A percentile compares a stretch with the other conserved stretches of the same genome.
Evolutionary conservation across 2,329 filamentous ascomycete genomes (phyloP).

Genomic region (Trichoderma koningiopsis): DNA sequence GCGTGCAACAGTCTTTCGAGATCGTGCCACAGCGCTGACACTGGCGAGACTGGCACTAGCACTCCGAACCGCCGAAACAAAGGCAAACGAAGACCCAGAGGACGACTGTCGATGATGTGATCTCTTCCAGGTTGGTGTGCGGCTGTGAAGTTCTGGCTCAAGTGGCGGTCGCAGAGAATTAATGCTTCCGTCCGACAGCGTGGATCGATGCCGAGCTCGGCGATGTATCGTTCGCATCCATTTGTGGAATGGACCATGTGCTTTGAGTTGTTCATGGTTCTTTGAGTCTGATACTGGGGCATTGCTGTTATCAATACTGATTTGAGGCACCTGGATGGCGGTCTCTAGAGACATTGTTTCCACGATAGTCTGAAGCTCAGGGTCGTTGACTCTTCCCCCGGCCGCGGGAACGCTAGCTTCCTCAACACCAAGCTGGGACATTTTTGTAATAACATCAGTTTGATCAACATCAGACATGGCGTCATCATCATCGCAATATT

Average conservation of each 20-base stretch:
- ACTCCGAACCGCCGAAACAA: constrained; percentile 79
- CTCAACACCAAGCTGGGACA: constrained; percentile 34
- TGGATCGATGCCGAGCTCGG: constrained; percentile 49
- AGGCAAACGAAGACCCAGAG: constrained; percentile 74
- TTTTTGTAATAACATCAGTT: constrained; percentile 36
- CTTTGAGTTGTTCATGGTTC: constrained; percentile 24
- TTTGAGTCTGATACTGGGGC: constrained; percentile 19
- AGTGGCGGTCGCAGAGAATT: not conserved
- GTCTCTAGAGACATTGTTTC: not conserved
- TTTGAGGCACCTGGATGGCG: constrained; percentile 30
- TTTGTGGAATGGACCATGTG: constrained; percentile 60
- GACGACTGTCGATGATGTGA: constrained; percentile 58
- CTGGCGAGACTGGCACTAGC: constrained; percentile 77
- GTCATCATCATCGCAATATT: constrained; percentile 29
- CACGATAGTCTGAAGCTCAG: constrained; percentile 15
- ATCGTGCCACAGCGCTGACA: constrained; percentile 66
- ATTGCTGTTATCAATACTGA: constrained; percentile 33
- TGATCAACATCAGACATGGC: not conserved
- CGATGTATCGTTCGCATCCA: constrained; percentile 73
- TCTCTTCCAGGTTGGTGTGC: constrained; percentile 20
- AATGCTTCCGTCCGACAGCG: constrained; percentile 6
- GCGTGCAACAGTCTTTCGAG: constrained; percentile 53
- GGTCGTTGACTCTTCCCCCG: constrained; percentile 42
- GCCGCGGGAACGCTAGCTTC: constrained; percentile 41
- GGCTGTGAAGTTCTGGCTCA: not conserved